Evolutionary conservation across 768 basidiomycete species (phyloP).

Genomic region (Phlegmacium glaucopus): DNA sequence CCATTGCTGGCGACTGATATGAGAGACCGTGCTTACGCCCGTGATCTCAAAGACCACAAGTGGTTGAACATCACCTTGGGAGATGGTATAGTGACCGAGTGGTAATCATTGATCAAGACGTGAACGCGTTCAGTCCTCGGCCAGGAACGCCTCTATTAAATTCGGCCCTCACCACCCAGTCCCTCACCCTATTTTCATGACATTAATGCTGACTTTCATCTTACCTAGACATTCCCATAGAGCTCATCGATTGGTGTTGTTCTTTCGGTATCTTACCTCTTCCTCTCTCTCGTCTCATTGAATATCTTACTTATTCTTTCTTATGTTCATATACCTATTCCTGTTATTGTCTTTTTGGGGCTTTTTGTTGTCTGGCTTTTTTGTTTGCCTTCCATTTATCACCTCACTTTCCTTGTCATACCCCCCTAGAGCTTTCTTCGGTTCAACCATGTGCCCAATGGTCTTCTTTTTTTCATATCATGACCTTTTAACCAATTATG

Average conservation of each 20-base stretch:
- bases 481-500: background rate
- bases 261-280: slow-evolving; percentile 1
- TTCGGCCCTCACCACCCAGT: background rate
- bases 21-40: slow-evolving; percentile 63
- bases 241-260: background rate
- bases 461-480: background rate
- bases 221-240: background rate
- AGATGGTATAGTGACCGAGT: slow-evolving; percentile 42
- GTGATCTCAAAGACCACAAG: slow-evolving; percentile 68
- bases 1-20: slow-evolving; percentile 78
- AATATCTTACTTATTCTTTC: slow-evolving; percentile 4
- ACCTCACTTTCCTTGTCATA: slow-evolving; percentile 4
- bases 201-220: slow-evolving; percentile 2
- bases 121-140: background rate
- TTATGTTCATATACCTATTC: slow-evolving; percentile 1
- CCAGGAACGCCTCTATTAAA: background rate
- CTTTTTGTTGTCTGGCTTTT: slow-evolving; percentile 3
- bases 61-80: slow-evolving; percentile 56
- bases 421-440: slow-evolving; percentile 12
- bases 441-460: background rate
- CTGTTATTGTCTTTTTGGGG: slow-evolving; percentile 8
- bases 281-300: slow-evolving; percentile 4
- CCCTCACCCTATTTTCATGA: background rate
- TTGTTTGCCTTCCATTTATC: background rate
- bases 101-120: slow-evolving; percentile 26